Base-by-base conservation (phyloP, 306 rosid species). In the Trifolium subterraneum region DNA sequence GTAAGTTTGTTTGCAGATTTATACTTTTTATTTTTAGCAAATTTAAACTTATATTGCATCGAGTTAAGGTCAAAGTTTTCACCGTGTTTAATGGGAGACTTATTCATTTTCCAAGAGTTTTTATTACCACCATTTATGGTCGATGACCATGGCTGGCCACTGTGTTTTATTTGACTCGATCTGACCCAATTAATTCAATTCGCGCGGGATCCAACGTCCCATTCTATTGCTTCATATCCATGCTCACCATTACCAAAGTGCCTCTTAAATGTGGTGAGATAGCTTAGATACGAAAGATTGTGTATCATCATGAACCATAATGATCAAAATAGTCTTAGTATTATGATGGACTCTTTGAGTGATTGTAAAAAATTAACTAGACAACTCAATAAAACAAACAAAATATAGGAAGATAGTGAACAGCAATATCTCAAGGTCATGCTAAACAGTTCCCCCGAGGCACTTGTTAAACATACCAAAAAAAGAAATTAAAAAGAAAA, bases 231-330 rank as follows among this genome's bases (percentile, higher is more conserved):
- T 51, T 56, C 35, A 11, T 56, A 56, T 56, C 63, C 31, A 23
- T 56, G 60, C 63, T 56, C 63, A 23, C 63, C 16, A 23, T 56
- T 56, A 25, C 63, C 63, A 56, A 56, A 22, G 33, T 56, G 33
- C 3, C 62, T 47, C 54, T 15, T 48, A n/a, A 48, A 48, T 48
- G 55, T 47, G 48, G n/a, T 12, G 48, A 35, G 44, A 39, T 15
- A 48, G 54, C 20, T 15, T 6, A n/a, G 52, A 47, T 47, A 47
- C 16, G 2, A 47, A 15, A n/a, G 1, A 15, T 16, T 12, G 15
- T 47, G 19, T 14, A 29, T 29, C 33, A 29, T 47, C 16, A 47
- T 47, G 2, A 47, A 47, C 19, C 54, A 5, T 48, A 15, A 15
- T 8, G 19, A 15, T n/a, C 20, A 48, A 48, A 48, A n/a, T n/a